These are phyloP conservation scores for Arachis monticola DNA, from an alignment of 331 rosid genomes.

Conservation along the genomic window DNA sequence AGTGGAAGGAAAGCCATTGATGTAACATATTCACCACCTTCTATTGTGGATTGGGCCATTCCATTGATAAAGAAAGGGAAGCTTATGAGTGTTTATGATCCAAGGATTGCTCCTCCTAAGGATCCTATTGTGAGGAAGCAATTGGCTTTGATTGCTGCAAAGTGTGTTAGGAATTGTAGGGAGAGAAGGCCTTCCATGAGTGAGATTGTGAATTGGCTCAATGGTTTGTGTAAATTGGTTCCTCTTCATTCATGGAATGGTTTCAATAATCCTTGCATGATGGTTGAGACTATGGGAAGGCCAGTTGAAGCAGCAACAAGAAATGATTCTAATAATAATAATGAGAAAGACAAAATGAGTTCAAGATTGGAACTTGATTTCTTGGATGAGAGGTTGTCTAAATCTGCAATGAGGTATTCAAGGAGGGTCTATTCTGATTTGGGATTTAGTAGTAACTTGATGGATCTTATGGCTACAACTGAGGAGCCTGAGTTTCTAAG, in stretches of 20 bases:
- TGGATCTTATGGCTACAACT: constrained; percentile 86
- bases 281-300: constrained; percentile 82
- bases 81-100: constrained; percentile 72
- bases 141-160: constrained; percentile 83
- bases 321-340: no score
- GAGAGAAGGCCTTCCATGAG: constrained; percentile 92
- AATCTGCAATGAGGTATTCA: constrained; percentile 60
- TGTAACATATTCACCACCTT: constrained; percentile 86
- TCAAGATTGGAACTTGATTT: constrained; percentile 47
- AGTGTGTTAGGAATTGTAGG: constrained; percentile 92
- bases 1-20: constrained; percentile 97
- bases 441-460: constrained; percentile 87
- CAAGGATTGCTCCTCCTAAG: constrained; percentile 68
- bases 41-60: constrained; percentile 95
- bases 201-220: constrained; percentile 79
- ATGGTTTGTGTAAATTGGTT: constrained; percentile 76
- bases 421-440: constrained; percentile 87
- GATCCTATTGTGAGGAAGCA: constrained; percentile 88
- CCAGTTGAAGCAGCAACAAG: constrained; percentile 56
- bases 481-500: constrained; percentile 59
- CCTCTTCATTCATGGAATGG: constrained; percentile 91
- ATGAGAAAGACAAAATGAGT: constrained; percentile 16
- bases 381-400: constrained; percentile 50
- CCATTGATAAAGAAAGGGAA: constrained; percentile 89
- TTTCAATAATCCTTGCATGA: constrained; percentile 83